Conservation (phyloP, 257 asterid species). For the Solanum corneliomulleri region DNA sequence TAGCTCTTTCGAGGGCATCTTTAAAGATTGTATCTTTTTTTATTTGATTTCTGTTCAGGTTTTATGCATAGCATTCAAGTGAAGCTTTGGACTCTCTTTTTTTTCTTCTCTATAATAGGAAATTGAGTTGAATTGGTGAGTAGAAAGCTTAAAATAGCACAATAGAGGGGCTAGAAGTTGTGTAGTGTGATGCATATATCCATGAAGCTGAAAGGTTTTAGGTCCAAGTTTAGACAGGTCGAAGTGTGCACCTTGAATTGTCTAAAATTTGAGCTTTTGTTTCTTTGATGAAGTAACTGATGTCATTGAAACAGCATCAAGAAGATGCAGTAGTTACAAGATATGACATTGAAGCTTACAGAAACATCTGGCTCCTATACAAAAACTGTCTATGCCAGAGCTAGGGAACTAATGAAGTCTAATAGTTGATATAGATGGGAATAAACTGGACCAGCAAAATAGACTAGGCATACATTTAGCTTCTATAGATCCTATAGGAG, state of each 20-base stretch:
- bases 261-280: background rate
- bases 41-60: background rate
- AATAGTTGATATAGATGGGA: background rate
- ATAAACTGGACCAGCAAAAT: background rate
- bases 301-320: background rate
- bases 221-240: background rate
- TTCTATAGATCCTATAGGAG: background rate
- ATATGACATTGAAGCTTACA: background rate
- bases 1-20: background rate
- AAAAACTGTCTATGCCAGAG: background rate
- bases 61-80: background rate
- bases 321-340: background rate
- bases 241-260: background rate
- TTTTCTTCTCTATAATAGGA: background rate
- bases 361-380: background rate
- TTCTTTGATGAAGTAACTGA: background rate
- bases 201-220: background rate
- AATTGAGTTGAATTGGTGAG: background rate
- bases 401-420: background rate
- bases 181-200: background rate
- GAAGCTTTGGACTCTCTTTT: background rate
- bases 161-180: background rate
- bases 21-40: background rate
- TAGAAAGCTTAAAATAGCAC: background rate
- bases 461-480: background rate